Evolutionary conservation across 305 asterid species (phyloP), one percentile per base, ranked within the genome.

Genomic region (Fraxinus angustifolia): DNA sequence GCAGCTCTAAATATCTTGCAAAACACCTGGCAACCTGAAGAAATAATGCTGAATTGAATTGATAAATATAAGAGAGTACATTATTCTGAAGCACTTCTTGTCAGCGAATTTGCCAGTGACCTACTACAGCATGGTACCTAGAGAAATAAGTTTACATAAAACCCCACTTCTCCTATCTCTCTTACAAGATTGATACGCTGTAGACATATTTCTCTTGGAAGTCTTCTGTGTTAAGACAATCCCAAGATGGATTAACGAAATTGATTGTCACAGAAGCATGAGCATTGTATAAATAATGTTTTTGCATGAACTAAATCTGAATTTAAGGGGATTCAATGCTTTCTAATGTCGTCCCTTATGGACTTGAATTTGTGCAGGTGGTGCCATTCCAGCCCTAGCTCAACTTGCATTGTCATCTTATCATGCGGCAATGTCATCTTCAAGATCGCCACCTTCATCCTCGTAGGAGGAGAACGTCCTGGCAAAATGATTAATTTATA

Each of bases 381-480:
- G 98, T 79, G 90, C 96, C 33, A 85, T 92, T 90, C 96, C 96
- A 62, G 97, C 97, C 28, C 81, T 90, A 34, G 88, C 95, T 70
- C 98, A 92, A 88, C 92, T 94, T 81, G 93, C 92, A 81, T 92
- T 95, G 73, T 92, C 98, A 77, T 92, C 97, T 53, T 94, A 91
- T 85, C 95, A 90, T 45, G 91, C 97, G 21, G 83, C 85, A 3
- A 67, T 87, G 75, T 84, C 94, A 78, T 87, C 96, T 16, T 88
- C 92, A 74, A 82, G 89, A 17, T 78, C 91, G 79, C 88, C 89
- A 30, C 91, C 92, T 83, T 73, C 92, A 68, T 80, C 92, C 45
- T 78, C 93, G 23, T 86, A 86, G 73, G 68, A 58, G 11, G 8
- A 26, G 17, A 67, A 67, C 73, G 11, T 28, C 73, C 73, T 67